A percentile compares a stretch with the other conserved stretches of the same genome.
These are phyloP conservation scores for Solanum megistacrolobum DNA, from an alignment of 257 asterid species.

Conservation along the genomic window DNA sequence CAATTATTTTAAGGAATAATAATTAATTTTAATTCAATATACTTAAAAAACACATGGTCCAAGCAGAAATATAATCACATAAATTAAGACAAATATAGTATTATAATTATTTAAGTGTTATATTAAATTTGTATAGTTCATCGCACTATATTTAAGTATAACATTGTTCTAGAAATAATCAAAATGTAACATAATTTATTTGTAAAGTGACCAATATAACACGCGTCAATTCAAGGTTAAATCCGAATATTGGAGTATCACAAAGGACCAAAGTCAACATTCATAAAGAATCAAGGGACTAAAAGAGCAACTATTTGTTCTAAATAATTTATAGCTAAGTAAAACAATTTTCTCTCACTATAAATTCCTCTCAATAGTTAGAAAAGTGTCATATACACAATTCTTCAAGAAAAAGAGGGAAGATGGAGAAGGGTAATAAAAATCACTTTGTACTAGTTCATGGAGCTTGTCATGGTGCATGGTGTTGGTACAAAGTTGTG, in stretches of 20 bases:
- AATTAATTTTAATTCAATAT: background rate
- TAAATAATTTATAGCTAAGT: background rate
- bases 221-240: background rate
- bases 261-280: background rate
- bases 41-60: too few relatives aligned
- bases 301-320: background rate
- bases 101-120: too few relatives aligned
- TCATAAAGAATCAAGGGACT: background rate
- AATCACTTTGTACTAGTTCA: conserved; percentile 32
- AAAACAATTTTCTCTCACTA: background rate
- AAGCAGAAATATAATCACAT: too few relatives aligned
- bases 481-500: conserved; percentile 46
- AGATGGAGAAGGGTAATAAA: conserved; percentile 11
- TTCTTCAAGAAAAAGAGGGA: background rate
- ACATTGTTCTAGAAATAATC: background rate
- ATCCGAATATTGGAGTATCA: background rate
- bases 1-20: background rate
- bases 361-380: background rate
- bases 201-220: too few relatives aligned
- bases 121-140: too few relatives aligned
- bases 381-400: background rate
- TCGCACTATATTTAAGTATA: too few relatives aligned
- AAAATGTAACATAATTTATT: too few relatives aligned
- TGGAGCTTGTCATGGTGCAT: conserved; percentile 34
- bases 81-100: too few relatives aligned